Conservation (phyloP, 768 basidiomycete genomes). For the Mycena filopes region DNA sequence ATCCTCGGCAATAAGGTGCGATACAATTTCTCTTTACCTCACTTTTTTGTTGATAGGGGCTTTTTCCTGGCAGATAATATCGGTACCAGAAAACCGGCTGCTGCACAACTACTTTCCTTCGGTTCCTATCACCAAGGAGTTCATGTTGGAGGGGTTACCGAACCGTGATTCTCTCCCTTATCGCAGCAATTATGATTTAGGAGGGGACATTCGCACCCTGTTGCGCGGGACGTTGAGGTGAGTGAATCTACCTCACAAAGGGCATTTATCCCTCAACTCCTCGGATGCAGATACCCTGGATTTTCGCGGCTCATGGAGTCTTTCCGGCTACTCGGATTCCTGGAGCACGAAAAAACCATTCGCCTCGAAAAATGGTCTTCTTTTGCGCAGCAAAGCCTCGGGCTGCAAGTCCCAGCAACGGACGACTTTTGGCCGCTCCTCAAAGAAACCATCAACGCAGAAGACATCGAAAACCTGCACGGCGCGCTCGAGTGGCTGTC, state of each 20-base stretch:
- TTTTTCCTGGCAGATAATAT: conserved; percentile 49
- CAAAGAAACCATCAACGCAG: conserved; percentile 14
- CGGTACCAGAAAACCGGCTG: conserved; percentile 64
- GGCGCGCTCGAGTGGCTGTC: conserved; percentile 66
- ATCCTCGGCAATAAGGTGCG: conserved; percentile 53
- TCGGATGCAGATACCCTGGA: conserved; percentile 76
- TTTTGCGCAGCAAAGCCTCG: conserved; percentile 45
- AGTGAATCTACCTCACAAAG: neutral
- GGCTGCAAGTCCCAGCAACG: conserved; percentile 31
- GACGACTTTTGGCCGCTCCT: conserved; percentile 24
- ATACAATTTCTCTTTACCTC: conserved; percentile 55
- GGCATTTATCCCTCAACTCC: neutral
- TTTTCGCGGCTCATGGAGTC: conserved; percentile 79
- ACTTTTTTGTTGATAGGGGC: neutral
- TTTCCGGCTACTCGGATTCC: conserved; percentile 76
- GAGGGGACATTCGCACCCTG: conserved; percentile 65
- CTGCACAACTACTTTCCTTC: conserved; percentile 68
- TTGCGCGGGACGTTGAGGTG: conserved; percentile 89
- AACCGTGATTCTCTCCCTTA: conserved; percentile 88
- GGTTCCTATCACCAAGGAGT: conserved; percentile 71
- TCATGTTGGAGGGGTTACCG: conserved; percentile 84
- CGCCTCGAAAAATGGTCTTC: conserved; percentile 51
- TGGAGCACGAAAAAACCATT: conserved; percentile 57
- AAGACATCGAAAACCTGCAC: conserved; percentile 39
- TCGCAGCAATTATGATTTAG: conserved; percentile 69